Evolutionary conservation across 2,329 filamentous ascomycete species (phyloP), one percentile per base, ranked within the genome.

Genomic region (Colletotrichum nymphaeae): DNA sequence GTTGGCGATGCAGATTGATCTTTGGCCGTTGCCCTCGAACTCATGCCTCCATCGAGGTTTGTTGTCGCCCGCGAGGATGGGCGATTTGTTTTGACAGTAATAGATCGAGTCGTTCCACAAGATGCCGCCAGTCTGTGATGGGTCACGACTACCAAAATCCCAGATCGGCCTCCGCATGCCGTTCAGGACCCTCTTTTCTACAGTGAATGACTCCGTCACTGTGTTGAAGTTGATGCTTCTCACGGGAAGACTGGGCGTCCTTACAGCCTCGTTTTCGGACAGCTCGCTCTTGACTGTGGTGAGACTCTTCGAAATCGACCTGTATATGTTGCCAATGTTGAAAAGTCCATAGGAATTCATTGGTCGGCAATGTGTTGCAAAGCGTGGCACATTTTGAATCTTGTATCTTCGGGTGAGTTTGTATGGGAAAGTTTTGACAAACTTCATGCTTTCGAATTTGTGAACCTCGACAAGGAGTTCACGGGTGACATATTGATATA

Each of bases 61-160:
- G 1, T 66, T 59, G 9, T 81, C 76, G 4, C 67, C 37, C n/a
- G 75, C 5, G 5, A 78, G 4, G 71, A 14, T 1, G 63, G 26
- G 57, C 1, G 75, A 74, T 0, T 79, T 77, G 35, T 77, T 72
- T 19, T 79, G 78, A 0, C 79, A 66, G 1, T 75, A 57, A 67
- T 81, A 83, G 3, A 80, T 79, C 22, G 69, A 26, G 12, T 80
- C 77, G 68, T 79, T 80, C 67, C 75, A 79, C 24, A 19, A 4
- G 5, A 30, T 14, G 2, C 62, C 62, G 9, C 32, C 56, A 2
- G 5, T 4, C 5, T 14, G 30, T 6, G 22, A 60, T 5, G n/a
- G 16, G 2, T 1, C 4, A 9, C 0, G 1, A 8, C 12, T 1
- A 1, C 8, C 3, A 2, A 2, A 1, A 0, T 60, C 9, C 49